Evolutionary conservation across 331 rosid genomes (phyloP), one percentile per base, ranked within the genome.

Genomic region (Arachis monticola): DNA sequence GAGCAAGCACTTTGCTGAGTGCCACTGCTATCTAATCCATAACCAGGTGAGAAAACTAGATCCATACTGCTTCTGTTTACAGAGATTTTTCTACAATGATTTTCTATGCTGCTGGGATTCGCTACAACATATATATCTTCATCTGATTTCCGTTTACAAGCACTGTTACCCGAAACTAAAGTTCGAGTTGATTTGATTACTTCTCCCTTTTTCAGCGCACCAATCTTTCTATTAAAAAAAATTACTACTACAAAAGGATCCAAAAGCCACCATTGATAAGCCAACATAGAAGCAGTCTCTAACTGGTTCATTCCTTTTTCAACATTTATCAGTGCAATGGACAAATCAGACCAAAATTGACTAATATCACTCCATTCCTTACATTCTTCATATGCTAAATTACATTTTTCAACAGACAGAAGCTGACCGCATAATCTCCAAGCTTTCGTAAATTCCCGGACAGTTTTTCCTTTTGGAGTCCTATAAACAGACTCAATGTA

Each of bases 371-470:
- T 35, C 99, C 99, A 95, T 79, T 86, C 89, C 88, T 84, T 87
- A 61, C 56, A 45, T 45, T 72, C 84, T 80, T 82, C 82, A 72
- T 51, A 77, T 53, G 79, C 30, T 22, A 76, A 80, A 70, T 71
- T 82, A 74, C 74, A 70, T 7, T 76, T 71, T 80, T 85, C 85
- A 61, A 82, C 87, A 82, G 85, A 83, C 81, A 92, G 83, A 77
- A 78, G 76, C 71, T 92, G 88, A 60, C 99, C 98, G 60, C 93
- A 92, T 77, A 86, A 56, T 83, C 86, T 83, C 99, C 99, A 95
- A 82, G 86, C 99, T 77, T 85, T 95, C 65, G 91, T 75, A 73
- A 95, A 87, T 55, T 92, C 98, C 77, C 97, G 91, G 65, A 95
- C 31, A 46, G 73, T 46, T 82, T 83, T 87, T 76, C 99, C 97